These are phyloP conservation scores for Delphinella strobiligena DNA, from an alignment of 2,329 filamentous ascomycete genomes.

Conservation along the genomic window DNA sequence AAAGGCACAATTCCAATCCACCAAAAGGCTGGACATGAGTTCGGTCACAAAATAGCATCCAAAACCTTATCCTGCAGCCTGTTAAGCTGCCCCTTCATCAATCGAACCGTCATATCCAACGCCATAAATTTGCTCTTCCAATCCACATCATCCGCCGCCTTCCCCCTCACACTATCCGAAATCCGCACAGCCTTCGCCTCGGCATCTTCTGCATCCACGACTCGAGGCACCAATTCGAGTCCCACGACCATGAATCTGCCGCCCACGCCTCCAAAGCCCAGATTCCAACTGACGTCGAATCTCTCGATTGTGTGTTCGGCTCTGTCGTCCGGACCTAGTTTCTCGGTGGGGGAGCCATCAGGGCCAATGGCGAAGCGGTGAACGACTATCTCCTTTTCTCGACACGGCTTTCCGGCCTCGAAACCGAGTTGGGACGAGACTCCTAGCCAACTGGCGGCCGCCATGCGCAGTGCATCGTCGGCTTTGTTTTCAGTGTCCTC, in stretches of 20 bases:
- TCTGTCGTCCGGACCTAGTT: slow-evolving; percentile 17
- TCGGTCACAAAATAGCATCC: slow-evolving; percentile 12
- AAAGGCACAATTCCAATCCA: no score
- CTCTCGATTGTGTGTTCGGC: slow-evolving; percentile 25
- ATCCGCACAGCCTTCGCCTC: slow-evolving; percentile 13
- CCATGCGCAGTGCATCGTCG: slow-evolving; percentile 26
- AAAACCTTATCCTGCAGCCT: slow-evolving; percentile 19
- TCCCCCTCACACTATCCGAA: slow-evolving; percentile 7
- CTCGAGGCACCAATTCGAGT: slow-evolving; percentile 14
- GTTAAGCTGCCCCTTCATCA: slow-evolving; percentile 21
- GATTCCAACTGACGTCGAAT: slow-evolving; percentile 33
- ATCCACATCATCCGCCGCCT: slow-evolving; percentile 10
- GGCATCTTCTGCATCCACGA: slow-evolving; percentile 8
- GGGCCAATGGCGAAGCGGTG: slow-evolving; percentile 21
- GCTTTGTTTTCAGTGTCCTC: slow-evolving; percentile 20
- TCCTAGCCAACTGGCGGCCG: slow-evolving; percentile 31
- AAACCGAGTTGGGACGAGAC: slow-evolving; percentile 21
- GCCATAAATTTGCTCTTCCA: slow-evolving; percentile 19
- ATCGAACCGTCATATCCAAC: slow-evolving; percentile 18
- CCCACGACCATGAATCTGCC: slow-evolving; percentile 33
- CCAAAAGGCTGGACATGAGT: no score
- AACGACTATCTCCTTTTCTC: slow-evolving; percentile 27
- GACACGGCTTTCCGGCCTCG: slow-evolving; percentile 21
- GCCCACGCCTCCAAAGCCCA: slow-evolving; percentile 27
- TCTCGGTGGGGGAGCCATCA: not conserved